phyloP scores from a whole-genome alignment of 805 yeast genomes.

The Myxozyma sirexii region DNA sequence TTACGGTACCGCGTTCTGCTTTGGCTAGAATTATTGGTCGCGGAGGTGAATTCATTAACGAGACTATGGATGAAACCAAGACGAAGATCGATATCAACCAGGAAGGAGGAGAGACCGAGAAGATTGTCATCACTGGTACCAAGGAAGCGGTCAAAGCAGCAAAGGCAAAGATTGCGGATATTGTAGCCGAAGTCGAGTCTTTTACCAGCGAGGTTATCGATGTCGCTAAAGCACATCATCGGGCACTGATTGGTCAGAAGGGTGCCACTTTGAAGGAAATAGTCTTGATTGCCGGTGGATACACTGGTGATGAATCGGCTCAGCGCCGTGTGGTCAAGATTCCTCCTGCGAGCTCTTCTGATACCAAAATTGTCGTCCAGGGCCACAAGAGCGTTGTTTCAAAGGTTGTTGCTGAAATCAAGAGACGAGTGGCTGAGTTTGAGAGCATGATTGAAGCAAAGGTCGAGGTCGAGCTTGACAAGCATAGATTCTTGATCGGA shows the following conservation, averaged over 20 bases:
- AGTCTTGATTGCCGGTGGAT: slow-evolving; percentile 75
- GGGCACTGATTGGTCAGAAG: slow-evolving; percentile 73
- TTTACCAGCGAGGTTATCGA: slow-evolving; percentile 57
- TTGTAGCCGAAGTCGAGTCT: slow-evolving; percentile 69
- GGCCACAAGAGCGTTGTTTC: slow-evolving; percentile 80
- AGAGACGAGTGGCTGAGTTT: slow-evolving; percentile 48
- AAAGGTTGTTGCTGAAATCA: slow-evolving; percentile 63
- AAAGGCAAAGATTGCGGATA: slow-evolving; percentile 57
- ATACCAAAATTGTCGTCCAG: slow-evolving; percentile 56
- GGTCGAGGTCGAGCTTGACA: slow-evolving; percentile 55
- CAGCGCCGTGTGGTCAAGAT: slow-evolving; percentile 60
- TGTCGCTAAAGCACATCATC: slow-evolving; percentile 75
- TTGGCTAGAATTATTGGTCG: slow-evolving; percentile 88
- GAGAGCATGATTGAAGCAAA: slow-evolving; percentile 54
- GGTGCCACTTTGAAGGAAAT: slow-evolving; percentile 76
- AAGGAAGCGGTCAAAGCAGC: slow-evolving; percentile 76
- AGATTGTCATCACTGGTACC: slow-evolving; percentile 74
- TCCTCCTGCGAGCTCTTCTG: slow-evolving; percentile 64
- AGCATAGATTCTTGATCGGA: slow-evolving; percentile 70
- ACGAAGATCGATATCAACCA: slow-evolving; percentile 47
- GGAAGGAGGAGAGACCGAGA: slow-evolving; percentile 50
- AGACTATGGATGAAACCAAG: slow-evolving; percentile 71
- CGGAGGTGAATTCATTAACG: slow-evolving; percentile 78
- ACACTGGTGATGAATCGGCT: slow-evolving; percentile 50
- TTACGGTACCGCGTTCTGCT: slow-evolving; percentile 71